Percentiles rank a stretch among this genome's conserved stretches.
phyloP scores from a whole-genome alignment of 495 filamentous ascomycete genomes.

The Lepraria neglecta region DNA sequence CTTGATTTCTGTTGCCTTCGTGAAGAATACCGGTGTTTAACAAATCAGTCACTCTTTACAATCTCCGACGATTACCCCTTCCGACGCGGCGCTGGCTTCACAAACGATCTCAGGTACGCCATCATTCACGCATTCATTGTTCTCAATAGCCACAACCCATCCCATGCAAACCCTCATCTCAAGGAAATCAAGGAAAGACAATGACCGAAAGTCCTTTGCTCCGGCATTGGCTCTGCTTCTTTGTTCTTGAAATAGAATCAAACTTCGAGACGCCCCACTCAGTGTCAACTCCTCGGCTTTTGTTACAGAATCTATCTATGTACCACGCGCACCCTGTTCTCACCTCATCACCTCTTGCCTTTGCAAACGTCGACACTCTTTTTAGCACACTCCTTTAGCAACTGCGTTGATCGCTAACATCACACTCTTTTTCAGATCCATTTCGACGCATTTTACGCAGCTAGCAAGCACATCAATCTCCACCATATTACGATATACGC shows the following conservation, averaged over 20 bases:
- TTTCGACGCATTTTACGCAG: not conserved
- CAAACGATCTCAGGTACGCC: constrained; percentile 11
- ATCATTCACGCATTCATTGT: constrained; percentile 11
- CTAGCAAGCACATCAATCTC: constrained; percentile 8
- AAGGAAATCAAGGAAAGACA: not conserved
- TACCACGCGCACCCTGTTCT: not conserved
- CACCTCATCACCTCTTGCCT: not conserved
- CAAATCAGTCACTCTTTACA: constrained; percentile 15
- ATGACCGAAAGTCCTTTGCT: not conserved
- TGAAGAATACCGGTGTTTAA: constrained; percentile 14
- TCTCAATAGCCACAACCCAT: not conserved
- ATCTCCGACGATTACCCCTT: constrained; percentile 8
- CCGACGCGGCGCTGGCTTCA: constrained; percentile 12
- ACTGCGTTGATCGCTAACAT: constrained; percentile 8
- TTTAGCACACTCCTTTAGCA: constrained; percentile 1
- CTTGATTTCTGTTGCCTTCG: constrained; percentile 16
- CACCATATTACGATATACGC: not conserved
- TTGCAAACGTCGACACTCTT: constrained; percentile 1
- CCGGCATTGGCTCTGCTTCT: not conserved
- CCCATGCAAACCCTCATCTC: not conserved
- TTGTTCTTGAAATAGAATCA: constrained; percentile 11
- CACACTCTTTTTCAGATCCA: constrained; percentile 17
- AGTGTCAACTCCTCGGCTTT: not conserved
- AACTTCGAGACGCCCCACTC: not conserved
- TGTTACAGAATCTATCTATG: not conserved